Conservation (phyloP, 257 asterid genomes). For the Salvia miltiorrhiza region DNA sequence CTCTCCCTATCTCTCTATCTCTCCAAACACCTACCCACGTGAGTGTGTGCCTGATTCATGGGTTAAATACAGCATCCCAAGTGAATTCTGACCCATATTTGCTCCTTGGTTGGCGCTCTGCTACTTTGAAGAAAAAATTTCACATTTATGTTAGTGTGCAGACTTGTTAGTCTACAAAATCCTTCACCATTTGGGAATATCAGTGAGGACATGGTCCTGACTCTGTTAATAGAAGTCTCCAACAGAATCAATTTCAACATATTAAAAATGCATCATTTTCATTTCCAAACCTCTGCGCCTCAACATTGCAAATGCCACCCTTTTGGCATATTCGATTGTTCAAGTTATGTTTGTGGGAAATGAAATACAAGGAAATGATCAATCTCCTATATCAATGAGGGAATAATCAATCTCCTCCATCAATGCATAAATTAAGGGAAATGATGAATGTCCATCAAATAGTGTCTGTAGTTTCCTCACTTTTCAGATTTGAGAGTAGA, state of each 20-base stretch:
- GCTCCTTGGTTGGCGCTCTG: slow-evolving; percentile 1
- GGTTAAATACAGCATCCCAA: background rate
- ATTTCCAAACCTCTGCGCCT: background rate
- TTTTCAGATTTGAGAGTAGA: background rate
- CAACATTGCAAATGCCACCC: slow-evolving; percentile 2
- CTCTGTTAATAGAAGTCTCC: background rate
- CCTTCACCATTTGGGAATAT: background rate
- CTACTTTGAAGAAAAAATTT: background rate
- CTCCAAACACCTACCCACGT: background rate
- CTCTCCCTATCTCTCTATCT: background rate
- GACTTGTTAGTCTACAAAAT: background rate
- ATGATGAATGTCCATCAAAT: background rate
- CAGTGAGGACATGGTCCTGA: background rate
- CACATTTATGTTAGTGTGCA: background rate
- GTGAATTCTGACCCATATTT: background rate
- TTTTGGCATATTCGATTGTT: background rate
- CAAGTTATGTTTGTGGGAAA: background rate
- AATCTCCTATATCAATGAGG: background rate
- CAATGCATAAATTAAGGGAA: background rate
- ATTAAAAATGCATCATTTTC: background rate
- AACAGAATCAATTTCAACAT: background rate
- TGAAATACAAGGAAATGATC: background rate
- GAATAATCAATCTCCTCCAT: background rate
- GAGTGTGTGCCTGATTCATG: background rate
- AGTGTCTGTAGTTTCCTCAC: background rate